A percentile compares a stretch with the other conserved stretches of the same genome.
Evolutionary conservation across 768 basidiomycete species (phyloP).

Genomic region (Boletus sensibilis): DNA sequence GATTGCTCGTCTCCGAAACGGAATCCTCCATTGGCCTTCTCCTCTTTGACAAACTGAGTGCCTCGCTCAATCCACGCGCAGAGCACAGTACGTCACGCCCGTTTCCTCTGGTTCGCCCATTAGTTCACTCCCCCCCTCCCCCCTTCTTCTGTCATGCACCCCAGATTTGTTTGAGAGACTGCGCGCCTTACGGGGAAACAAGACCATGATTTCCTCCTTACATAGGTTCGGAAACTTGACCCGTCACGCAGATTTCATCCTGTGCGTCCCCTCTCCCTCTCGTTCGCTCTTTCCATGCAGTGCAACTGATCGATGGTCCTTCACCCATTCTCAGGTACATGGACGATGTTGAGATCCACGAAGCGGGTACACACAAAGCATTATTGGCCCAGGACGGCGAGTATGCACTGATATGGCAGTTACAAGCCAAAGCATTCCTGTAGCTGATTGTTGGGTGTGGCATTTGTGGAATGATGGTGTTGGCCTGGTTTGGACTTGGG

Average conservation of each 20-base stretch:
- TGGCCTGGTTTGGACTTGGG: neutral
- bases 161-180: slow-evolving; percentile 70
- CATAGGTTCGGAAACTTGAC: slow-evolving; percentile 65
- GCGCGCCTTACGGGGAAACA: slow-evolving; percentile 63
- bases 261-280: slow-evolving; percentile 40
- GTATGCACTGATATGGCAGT: slow-evolving; percentile 70
- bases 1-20: slow-evolving; percentile 46
- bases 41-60: slow-evolving; percentile 72
- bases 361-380: slow-evolving; percentile 65
- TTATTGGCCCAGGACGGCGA: slow-evolving; percentile 56
- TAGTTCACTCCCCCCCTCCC: neutral
- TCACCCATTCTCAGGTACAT: slow-evolving; percentile 53
- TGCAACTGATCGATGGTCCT: neutral
- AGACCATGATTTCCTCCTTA: slow-evolving; percentile 82
- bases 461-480: neutral
- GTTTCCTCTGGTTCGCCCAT: neutral
- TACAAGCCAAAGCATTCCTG: slow-evolving; percentile 73
- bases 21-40: slow-evolving; percentile 54
- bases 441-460: slow-evolving; percentile 3
- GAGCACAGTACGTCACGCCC: slow-evolving; percentile 53
- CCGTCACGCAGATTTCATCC: slow-evolving; percentile 65
- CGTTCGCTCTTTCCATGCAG: neutral
- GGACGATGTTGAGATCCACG: slow-evolving; percentile 57
- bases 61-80: slow-evolving; percentile 70
- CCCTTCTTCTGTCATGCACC: neutral